Conservation (phyloP, 23 red algal species). For the Porphyridium purpureum region DNA sequence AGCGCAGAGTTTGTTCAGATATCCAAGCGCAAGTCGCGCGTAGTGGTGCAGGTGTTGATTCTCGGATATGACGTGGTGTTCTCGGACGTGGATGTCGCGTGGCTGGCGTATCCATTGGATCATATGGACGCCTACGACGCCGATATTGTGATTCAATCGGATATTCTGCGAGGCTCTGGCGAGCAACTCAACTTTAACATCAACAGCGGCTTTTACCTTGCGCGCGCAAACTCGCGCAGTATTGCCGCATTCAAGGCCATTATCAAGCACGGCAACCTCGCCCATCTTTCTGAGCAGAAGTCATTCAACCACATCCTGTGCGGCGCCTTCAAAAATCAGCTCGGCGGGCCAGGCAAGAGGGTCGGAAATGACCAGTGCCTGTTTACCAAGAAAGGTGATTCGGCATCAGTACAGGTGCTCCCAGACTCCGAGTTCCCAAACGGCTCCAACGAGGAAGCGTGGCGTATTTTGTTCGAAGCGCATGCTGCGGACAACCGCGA, state of each 20-base stretch:
- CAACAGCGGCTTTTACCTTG: conserved; percentile 81
- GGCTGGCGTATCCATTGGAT: conserved; percentile 20
- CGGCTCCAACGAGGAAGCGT: conserved; percentile 29
- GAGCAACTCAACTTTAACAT: conserved; percentile 29
- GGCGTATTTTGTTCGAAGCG: too few species aligned
- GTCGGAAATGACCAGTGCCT: conserved; percentile 8
- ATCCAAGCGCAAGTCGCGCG: conserved; percentile 34
- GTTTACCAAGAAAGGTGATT: conserved; percentile 2
- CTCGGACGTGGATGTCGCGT: conserved; percentile 66
- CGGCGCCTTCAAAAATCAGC: conserved; percentile 42
- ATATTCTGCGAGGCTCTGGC: background rate
- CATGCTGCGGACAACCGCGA: too few species aligned
- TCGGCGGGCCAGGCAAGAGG: conserved; percentile 24
- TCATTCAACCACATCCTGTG: conserved; percentile 83
- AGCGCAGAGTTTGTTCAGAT: conserved; percentile 28
- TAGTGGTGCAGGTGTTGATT: conserved; percentile 37
- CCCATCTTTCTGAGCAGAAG: conserved; percentile 66
- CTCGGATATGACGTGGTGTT: conserved; percentile 67
- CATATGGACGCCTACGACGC: conserved; percentile 1
- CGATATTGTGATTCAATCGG: conserved; percentile 35
- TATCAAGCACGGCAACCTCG: conserved; percentile 13
- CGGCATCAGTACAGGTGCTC: conserved; percentile 9
- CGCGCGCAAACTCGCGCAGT: conserved; percentile 6
- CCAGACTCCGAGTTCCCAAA: conserved; percentile 32
- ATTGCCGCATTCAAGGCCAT: conserved; percentile 33